Evolutionary conservation across 1,284 basidiomycete species (phyloP), one percentile per base, ranked within the genome.

Genomic region (Boletus subluridellus): DNA sequence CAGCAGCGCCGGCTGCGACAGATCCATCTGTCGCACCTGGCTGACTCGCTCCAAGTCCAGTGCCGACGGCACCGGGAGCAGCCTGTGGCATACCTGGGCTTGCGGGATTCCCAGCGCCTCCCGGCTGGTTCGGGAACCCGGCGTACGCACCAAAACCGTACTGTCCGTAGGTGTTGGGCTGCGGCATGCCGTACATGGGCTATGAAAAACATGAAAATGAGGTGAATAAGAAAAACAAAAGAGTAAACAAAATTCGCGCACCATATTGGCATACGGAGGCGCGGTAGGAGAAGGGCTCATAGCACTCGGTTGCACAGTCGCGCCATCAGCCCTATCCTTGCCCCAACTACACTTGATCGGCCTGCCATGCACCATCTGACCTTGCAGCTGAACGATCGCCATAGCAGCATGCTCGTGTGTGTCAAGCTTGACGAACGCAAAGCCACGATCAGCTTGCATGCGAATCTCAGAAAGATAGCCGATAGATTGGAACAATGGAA

Each of bases 331-430:
- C 62, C 93, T 84, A 72, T 98, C 95, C 77, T 98, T 98, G 62
- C 96, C 96, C 96, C 96, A 99, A 65, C 93, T 94, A 75, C 94
- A 96, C 76, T 97, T 96, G 80, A 98, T 91, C 14, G 94, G 94
- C 46, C 96, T 80, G 52, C 95, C 95, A 68, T 98, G 96, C 34
- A 98, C 90, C 80, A 94, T 90, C 75, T 94, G 90, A 55, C 95
- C 95, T 74, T 95, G 93, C 55, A 98, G 80, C 70, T 96, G 92
- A 62, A 95, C 90, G 69, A 99, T 98, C 32, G 96, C 96, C 85
- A 94, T 89, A 12, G 96, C 95, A 53, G 96, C 96, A 71, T 97
- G 94, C 73, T 97, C 94, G 74, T 98, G 96, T 48, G 93, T 94
- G 76, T 98, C 95, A 58, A 98, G 84, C 78, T 98, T 98, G 73